Evolutionary conservation across 2,329 filamentous ascomycete species (phyloP).

Genomic region (Mariannaea sp.): DNA sequence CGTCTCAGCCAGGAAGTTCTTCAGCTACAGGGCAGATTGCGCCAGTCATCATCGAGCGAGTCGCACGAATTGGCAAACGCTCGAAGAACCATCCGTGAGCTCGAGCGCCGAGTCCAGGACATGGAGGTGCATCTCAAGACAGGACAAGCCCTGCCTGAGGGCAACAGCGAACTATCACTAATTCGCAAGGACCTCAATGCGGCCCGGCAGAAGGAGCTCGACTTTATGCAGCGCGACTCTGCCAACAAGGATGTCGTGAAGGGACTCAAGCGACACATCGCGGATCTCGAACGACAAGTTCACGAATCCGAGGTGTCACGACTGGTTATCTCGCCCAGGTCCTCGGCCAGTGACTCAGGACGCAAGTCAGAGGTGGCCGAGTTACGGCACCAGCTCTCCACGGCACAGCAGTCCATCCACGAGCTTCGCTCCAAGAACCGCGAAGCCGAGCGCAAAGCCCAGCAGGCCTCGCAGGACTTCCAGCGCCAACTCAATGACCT

Average conservation of each 20-base stretch:
- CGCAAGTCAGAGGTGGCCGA: conserved; percentile 62
- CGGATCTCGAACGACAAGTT: conserved; percentile 69
- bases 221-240: conserved; percentile 68
- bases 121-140: conserved; percentile 53
- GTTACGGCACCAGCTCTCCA: conserved; percentile 64
- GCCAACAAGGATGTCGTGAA: conserved; percentile 66
- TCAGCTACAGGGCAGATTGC: conserved; percentile 54
- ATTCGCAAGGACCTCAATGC: conserved; percentile 67
- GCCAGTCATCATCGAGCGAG: conserved; percentile 53
- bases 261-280: conserved; percentile 66
- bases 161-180: conserved; percentile 60
- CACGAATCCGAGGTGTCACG: conserved; percentile 66
- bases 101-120: conserved; percentile 65
- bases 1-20: conserved; percentile 61
- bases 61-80: conserved; percentile 61
- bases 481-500: conserved; percentile 60
- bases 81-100: conserved; percentile 65
- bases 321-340: conserved; percentile 50
- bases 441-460: conserved; percentile 56
- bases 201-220: conserved; percentile 68
- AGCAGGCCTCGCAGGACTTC: conserved; percentile 52
- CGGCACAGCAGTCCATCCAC: conserved; percentile 62
- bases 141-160: conserved; percentile 44
- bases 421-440: conserved; percentile 56
- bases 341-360: conserved; percentile 56